Conservation (phyloP, 306 rosid genomes). For the Aeschynomene evenia region DNA sequence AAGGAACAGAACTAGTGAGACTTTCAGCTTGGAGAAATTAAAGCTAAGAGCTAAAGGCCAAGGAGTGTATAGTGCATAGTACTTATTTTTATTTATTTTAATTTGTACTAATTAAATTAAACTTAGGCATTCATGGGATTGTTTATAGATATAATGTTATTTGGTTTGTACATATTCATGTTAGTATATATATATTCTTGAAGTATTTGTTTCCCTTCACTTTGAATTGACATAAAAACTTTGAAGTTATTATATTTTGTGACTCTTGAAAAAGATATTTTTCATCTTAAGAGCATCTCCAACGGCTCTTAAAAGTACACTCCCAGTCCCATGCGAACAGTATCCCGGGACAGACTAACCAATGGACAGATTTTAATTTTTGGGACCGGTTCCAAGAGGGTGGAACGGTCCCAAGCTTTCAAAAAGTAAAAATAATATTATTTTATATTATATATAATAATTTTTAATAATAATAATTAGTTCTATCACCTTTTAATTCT, state of each 20-base stretch:
- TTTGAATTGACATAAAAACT: background rate
- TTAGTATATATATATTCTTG: background rate
- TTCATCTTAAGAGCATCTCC: no score
- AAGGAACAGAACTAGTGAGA: constrained; percentile 46
- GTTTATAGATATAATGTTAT: background rate
- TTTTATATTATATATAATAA: no score
- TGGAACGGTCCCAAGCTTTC: no score
- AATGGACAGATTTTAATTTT: no score
- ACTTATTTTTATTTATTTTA: background rate
- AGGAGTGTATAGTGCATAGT: background rate
- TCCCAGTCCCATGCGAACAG: no score
- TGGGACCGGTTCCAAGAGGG: no score
- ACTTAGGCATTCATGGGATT: background rate
- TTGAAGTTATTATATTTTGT: background rate
- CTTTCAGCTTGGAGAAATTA: constrained; percentile 56
- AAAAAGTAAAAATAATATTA: no score
- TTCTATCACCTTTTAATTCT: no score
- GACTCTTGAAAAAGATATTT: background rate
- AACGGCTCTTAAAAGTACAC: no score
- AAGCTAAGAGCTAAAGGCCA: background rate
- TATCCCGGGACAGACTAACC: no score
- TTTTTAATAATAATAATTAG: no score
- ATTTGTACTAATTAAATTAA: background rate
- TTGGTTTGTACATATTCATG: constrained; percentile 32
- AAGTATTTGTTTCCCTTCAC: background rate